These are phyloP conservation scores for Cardamine resedifolia DNA, from an alignment of 345 rosid genomes.

Conservation along the genomic window DNA sequence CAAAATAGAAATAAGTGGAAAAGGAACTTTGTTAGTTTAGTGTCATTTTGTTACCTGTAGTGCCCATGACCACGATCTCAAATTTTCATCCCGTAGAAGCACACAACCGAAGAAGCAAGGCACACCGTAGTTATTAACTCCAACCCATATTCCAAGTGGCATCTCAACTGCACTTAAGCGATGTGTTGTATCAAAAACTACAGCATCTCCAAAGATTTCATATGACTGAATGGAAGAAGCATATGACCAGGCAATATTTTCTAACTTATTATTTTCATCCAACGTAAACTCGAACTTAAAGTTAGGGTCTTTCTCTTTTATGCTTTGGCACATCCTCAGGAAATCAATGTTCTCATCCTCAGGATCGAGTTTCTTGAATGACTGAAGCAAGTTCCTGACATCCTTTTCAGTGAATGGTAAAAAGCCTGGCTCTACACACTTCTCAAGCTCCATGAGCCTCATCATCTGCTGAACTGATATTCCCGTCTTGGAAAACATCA, in stretches of 20 bases:
- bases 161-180: slow-evolving; percentile 85
- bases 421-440: slow-evolving; percentile 93
- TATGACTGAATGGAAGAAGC: slow-evolving; percentile 84
- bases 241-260: slow-evolving; percentile 93
- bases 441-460: slow-evolving; percentile 98
- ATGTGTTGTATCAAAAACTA: slow-evolving; percentile 91
- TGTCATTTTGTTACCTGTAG: slow-evolving; percentile 64
- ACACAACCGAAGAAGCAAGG: slow-evolving; percentile 98
- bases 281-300: slow-evolving; percentile 78
- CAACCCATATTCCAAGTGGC: slow-evolving; percentile 99
- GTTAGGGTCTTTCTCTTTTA: slow-evolving; percentile 88
- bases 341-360: slow-evolving; percentile 91
- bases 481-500: slow-evolving; percentile 97
- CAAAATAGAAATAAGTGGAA: background rate
- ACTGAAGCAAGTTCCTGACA: slow-evolving; percentile 93
- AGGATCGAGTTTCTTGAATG: slow-evolving; percentile 76
- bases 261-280: slow-evolving; percentile 65
- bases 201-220: slow-evolving; percentile 90
- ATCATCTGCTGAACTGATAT: slow-evolving; percentile 98
- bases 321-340: slow-evolving; percentile 83
- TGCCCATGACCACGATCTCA: slow-evolving; percentile 88
- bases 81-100: slow-evolving; percentile 76
- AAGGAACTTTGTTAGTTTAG: background rate
- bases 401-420: slow-evolving; percentile 95
- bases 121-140: slow-evolving; percentile 90